These are phyloP conservation scores for Penicillium tannophilum DNA, from an alignment of 495 filamentous ascomycete genomes.

Conservation along the genomic window DNA sequence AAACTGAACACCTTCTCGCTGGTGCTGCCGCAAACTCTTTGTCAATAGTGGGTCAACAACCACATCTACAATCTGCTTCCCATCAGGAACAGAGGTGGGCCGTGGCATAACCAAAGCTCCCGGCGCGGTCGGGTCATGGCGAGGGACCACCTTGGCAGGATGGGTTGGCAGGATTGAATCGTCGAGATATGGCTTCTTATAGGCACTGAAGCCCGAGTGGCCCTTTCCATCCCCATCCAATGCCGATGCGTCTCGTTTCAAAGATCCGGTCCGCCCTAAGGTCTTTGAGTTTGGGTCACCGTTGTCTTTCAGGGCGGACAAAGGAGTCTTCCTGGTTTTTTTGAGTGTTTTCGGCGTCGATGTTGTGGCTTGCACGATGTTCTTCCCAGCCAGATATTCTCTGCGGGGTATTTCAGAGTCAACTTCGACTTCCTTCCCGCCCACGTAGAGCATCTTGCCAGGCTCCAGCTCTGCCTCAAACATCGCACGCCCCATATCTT, in stretches of 20 bases:
- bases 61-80: conserved; percentile 74
- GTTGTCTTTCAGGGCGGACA: conserved; percentile 22
- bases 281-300: conserved; percentile 8
- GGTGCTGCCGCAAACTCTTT: conserved; percentile 70
- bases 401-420: conserved; percentile 64
- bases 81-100: conserved; percentile 55
- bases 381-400: conserved; percentile 63
- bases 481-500: conserved; percentile 64
- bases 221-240: conserved; percentile 25
- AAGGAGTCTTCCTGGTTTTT: conserved; percentile 24
- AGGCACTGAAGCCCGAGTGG: conserved; percentile 36
- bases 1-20: conserved; percentile 76
- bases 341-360: conserved; percentile 18
- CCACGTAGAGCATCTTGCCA: conserved; percentile 64
- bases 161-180: conserved; percentile 51
- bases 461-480: conserved; percentile 58
- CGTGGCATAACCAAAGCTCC: conserved; percentile 73
- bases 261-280: conserved; percentile 16
- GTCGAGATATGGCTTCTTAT: conserved; percentile 64
- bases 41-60: conserved; percentile 75
- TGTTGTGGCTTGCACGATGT: conserved; percentile 43
- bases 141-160: conserved; percentile 53
- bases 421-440: conserved; percentile 75
- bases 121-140: conserved; percentile 64
- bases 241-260: conserved; percentile 21